phyloP scores from a whole-genome alignment of 2,329 filamentous ascomycete species.

The Aurifilum marmelostoma region DNA sequence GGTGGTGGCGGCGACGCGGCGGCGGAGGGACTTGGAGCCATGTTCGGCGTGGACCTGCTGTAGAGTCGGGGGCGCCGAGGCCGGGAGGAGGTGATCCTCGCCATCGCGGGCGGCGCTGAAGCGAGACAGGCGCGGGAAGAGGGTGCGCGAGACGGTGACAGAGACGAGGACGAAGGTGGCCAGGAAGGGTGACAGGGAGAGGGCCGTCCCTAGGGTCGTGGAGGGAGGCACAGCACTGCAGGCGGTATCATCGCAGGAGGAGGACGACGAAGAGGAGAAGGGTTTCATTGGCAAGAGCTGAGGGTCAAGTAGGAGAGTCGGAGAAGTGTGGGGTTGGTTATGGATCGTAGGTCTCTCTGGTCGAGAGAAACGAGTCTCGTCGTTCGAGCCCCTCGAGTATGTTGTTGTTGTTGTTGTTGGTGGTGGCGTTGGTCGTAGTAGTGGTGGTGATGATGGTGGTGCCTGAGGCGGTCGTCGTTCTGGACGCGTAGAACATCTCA shows the following conservation, averaged over 20 bases:
- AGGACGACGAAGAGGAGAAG: constrained; percentile 32
- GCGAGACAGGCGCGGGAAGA: constrained; percentile 74
- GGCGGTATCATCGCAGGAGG: constrained; percentile 58
- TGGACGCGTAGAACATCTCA: constrained; percentile 3
- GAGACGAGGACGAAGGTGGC: constrained; percentile 69
- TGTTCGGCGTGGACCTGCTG: constrained; percentile 63
- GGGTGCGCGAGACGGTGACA: constrained; percentile 64
- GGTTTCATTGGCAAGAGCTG: constrained; percentile 16
- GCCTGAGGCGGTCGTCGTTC: not conserved
- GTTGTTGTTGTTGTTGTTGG: no score
- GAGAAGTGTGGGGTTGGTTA: no score
- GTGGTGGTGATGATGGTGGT: not conserved
- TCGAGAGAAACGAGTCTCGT: not conserved
- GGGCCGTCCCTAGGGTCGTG: constrained; percentile 49
- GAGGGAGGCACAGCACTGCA: constrained; percentile 53
- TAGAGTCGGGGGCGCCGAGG: constrained; percentile 63
- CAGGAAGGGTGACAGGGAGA: constrained; percentile 72
- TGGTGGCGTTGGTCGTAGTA: not conserved
- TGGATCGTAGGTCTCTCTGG: no score
- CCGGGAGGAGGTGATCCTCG: constrained; percentile 64
- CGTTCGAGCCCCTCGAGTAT: not conserved
- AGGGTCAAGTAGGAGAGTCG: not conserved
- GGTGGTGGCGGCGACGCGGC: constrained; percentile 61
- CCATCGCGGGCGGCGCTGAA: constrained; percentile 54
- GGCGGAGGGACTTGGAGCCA: constrained; percentile 53